Conservation (phyloP, 768 basidiomycete species). For the Rhodotorula graminis region DNA sequence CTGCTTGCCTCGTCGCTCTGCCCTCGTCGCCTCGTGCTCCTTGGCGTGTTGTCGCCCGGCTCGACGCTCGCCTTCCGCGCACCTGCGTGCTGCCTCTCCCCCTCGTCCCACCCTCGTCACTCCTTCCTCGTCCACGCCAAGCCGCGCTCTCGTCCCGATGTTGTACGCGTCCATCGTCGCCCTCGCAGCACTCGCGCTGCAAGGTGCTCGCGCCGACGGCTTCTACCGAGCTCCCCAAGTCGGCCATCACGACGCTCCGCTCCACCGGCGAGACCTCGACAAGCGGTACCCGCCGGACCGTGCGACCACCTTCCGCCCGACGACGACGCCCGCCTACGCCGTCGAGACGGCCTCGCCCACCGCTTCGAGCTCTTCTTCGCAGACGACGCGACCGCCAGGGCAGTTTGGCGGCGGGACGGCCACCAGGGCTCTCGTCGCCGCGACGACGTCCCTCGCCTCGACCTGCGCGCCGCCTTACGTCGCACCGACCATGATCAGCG, state of each 20-base stretch:
- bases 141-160: not conserved
- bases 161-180: not conserved
- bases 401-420: not conserved
- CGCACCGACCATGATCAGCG: constrained; percentile 13
- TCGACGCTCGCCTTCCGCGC: not conserved
- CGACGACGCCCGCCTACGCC: constrained; percentile 6
- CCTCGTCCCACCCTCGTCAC: not conserved
- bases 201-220: not conserved
- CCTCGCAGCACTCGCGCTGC: not conserved
- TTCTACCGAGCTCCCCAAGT: not conserved
- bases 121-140: not conserved
- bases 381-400: not conserved
- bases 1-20: too few species aligned
- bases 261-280: not conserved
- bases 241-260: not conserved
- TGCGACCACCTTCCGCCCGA: constrained; percentile 3
- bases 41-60: not conserved
- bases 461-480: constrained; percentile 22
- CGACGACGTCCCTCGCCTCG: not conserved
- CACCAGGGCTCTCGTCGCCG: constrained; percentile 7
- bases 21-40: too few species aligned
- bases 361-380: not conserved
- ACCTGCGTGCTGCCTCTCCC: too few species aligned
- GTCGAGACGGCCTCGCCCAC: not conserved
- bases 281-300: constrained; percentile 21